A percentile compares a stretch with the other conserved stretches of the same genome.
Evolutionary conservation across 1,284 basidiomycete genomes (phyloP).

Genomic region (Mixia osmundae): DNA sequence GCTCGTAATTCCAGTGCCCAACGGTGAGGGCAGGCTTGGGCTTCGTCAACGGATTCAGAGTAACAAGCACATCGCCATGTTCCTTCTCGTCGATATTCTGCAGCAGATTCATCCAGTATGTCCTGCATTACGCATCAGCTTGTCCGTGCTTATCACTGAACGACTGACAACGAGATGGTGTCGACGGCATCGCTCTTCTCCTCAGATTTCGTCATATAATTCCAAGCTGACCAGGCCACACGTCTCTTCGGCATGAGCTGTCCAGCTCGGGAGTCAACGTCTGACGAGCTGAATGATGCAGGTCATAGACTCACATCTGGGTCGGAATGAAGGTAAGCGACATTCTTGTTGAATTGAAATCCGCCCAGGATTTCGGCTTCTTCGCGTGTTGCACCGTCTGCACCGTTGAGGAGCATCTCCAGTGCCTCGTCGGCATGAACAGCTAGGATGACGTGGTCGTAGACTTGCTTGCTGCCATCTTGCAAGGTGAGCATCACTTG

Average conservation of each 20-base stretch:
- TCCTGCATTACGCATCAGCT: conserved; percentile 18
- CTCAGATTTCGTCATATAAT: conserved; percentile 37
- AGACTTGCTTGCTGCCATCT: conserved; percentile 27
- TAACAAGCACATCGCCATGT: conserved; percentile 48
- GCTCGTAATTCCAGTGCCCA: conserved; percentile 39
- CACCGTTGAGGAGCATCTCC: conserved; percentile 33
- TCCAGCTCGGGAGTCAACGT: conserved; percentile 1
- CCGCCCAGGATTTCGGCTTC: conserved; percentile 36
- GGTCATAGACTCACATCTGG: conserved; percentile 24
- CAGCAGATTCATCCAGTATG: conserved; percentile 55
- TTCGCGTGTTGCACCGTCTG: conserved; percentile 30
- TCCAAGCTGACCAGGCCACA: conserved; percentile 44
- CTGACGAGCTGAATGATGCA: conserved; percentile 3
- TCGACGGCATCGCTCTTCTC: conserved; percentile 31
- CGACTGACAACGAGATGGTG: conserved; percentile 38
- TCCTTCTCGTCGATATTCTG: conserved; percentile 37
- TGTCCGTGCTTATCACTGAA: no score
- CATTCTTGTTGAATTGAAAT: conserved; percentile 46
- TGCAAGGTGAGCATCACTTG: conserved; percentile 28
- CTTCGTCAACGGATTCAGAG: conserved; percentile 45
- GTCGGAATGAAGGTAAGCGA: conserved; percentile 46
- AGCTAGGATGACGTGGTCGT: conserved; percentile 54
- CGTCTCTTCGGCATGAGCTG: conserved; percentile 42
- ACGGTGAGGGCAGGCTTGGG: conserved; percentile 30
- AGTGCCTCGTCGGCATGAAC: conserved; percentile 47